Evolutionary conservation across 768 basidiomycete genomes (phyloP), one percentile per base, ranked within the genome.

Genomic region (Coprinopsis marcescibilis): DNA sequence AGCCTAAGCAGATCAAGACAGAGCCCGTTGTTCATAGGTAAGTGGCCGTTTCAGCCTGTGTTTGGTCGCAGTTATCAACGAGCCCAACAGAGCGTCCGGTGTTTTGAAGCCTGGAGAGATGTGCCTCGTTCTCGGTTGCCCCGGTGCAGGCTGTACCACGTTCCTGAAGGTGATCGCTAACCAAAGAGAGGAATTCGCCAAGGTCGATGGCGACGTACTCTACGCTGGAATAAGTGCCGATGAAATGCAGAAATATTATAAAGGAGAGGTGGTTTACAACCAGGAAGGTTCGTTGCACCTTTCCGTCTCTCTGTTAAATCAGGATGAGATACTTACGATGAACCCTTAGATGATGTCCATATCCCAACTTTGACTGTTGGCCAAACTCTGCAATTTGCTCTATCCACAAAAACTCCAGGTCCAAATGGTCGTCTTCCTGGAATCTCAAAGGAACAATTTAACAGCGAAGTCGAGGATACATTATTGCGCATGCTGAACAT

Each of bases 91-190:
- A 51, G 76, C 76, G 17, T 81, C 79, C 4, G 89, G 88, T 33
- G 68, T 81, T 14, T 63, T 89, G 32, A 81, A 85, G 52, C 78
- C 86, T 0, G 82, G 89, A n/a, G 84, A 93, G 70, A 92, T 93
- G 89, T 83, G 88, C 57, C 75, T 91, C 5, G 88, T 87, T 17
- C 70, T 88, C 11, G 90, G 90, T 15, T 82, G 87, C 45, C 90
- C 90, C 3, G 86, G 85, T 1, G 75, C 87, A 3, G 91, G 91
- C 25, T 94, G 92, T 60, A 80, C 83, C 1, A 87, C 92, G 0
- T 91, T 95, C 67, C 72, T 95, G 17, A 91, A 89, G 64, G 65
- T 80, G 0, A 83, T 95, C 49, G 78, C 92, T 15, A 91, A 93
- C 59, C 75, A 81, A 50, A 74, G 87, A 3, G 69, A 68, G 6